phyloP scores from a whole-genome alignment of 179 eudicot species.

The Drosera spatulata region DNA sequence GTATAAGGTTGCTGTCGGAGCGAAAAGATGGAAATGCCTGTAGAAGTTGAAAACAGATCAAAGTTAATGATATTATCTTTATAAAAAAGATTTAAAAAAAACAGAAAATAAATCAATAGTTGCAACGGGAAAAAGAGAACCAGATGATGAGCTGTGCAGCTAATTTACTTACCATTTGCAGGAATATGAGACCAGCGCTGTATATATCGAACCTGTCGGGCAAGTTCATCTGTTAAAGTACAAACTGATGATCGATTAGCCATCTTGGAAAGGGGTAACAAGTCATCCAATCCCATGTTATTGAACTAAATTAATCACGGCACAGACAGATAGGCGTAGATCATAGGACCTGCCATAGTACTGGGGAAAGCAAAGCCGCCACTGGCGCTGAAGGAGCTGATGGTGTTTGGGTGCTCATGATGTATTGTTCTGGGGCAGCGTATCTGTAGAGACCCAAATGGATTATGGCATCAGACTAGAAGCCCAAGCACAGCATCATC shows the following conservation, averaged over 20 bases:
- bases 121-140: no score
- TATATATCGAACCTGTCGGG: conserved; percentile 98
- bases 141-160: not conserved
- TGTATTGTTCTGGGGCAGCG: conserved; percentile 98
- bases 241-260: conserved; percentile 4
- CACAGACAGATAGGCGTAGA: not conserved
- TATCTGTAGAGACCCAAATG: conserved; percentile 33
- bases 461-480: not conserved
- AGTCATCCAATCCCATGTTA: not conserved
- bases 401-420: conserved; percentile 99
- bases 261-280: not conserved
- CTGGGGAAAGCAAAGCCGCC: conserved; percentile 96
- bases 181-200: conserved; percentile 87
- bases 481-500: not conserved
- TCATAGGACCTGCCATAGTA: conserved; percentile 81
- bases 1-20: conserved; percentile 76
- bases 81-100: not conserved
- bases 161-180: conserved; percentile 71
- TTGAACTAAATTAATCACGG: not conserved
- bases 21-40: conserved; percentile 87
- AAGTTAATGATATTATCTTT: not conserved
- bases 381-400: conserved; percentile 99
- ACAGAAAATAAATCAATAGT: not conserved
- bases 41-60: not conserved
- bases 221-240: conserved; percentile 63